Percentiles rank a stretch among this genome's conserved stretches.
Conservation (phyloP, 2,329 filamentous ascomycete species). For the Fusarium ambrosium region DNA sequence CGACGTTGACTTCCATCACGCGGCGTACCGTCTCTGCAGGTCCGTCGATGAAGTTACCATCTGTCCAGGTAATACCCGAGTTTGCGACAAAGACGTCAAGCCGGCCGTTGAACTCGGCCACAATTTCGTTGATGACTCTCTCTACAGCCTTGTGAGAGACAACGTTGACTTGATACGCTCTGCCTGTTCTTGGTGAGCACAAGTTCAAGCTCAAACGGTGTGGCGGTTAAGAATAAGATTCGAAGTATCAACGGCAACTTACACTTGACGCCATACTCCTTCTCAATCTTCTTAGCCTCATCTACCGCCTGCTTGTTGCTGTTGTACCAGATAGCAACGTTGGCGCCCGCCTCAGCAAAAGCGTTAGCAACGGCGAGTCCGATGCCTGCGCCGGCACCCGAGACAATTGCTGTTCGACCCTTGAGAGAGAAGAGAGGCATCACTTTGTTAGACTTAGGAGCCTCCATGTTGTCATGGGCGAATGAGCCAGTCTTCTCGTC, state of each 20-base stretch:
- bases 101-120: conserved; percentile 78
- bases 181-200: conserved; percentile 60
- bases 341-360: conserved; percentile 77
- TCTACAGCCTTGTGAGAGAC: conserved; percentile 66
- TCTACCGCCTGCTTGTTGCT: conserved; percentile 74
- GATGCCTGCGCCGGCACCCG: conserved; percentile 76
- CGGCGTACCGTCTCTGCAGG: conserved; percentile 73
- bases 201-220: not conserved
- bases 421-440: conserved; percentile 77
- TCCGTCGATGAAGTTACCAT: conserved; percentile 76
- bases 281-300: conserved; percentile 73
- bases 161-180: conserved; percentile 74
- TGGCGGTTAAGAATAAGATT: not conserved
- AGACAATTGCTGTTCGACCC: conserved; percentile 77
- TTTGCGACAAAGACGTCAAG: conserved; percentile 87
- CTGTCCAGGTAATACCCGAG: conserved; percentile 80
- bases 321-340: conserved; percentile 81
- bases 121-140: conserved; percentile 64
- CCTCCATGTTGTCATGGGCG: conserved; percentile 67
- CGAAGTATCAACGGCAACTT: conserved; percentile 47
- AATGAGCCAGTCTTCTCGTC: conserved; percentile 65
- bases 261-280: conserved; percentile 77
- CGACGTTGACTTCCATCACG: conserved; percentile 79
- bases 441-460: conserved; percentile 64
- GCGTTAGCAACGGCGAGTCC: conserved; percentile 74